Percentiles rank a stretch among this genome's conserved stretches.
phyloP scores from a whole-genome alignment of 179 eudicot species.

The Beta lomatogona region DNA sequence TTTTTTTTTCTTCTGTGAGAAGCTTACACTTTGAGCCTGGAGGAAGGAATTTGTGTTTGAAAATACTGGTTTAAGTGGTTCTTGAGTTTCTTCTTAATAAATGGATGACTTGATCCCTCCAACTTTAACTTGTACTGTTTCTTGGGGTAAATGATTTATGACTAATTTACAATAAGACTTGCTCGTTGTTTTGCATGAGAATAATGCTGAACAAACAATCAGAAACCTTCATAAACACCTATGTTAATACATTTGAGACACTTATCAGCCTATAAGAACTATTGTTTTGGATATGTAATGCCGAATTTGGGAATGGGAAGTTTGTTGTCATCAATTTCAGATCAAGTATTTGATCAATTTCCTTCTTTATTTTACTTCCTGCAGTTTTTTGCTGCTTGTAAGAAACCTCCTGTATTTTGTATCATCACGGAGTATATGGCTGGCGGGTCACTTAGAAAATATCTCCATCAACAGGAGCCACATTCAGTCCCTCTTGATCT shows the following conservation, averaged over 20 bases:
- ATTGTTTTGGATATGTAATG: neutral
- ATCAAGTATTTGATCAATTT: neutral
- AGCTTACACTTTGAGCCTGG: neutral
- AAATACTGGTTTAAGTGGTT: neutral
- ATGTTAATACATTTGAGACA: neutral
- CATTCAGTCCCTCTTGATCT: constrained; percentile 70
- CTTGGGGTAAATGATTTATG: neutral
- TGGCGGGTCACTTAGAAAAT: constrained; percentile 89
- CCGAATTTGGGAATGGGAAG: neutral
- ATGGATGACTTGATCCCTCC: neutral
- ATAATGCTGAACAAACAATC: constrained; percentile 1
- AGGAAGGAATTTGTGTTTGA: neutral
- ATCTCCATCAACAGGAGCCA: constrained; percentile 92
- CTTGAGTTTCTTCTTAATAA: neutral
- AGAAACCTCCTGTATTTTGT: constrained; percentile 94
- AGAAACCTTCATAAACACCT: neutral
- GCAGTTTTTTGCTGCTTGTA: constrained; percentile 96
- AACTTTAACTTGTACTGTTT: neutral
- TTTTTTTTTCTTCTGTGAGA: neutral
- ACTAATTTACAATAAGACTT: neutral
- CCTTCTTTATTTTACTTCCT: constrained; percentile 14
- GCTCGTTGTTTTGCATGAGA: constrained; percentile 4
- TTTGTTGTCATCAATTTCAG: neutral
- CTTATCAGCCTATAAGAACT: constrained; percentile 5
- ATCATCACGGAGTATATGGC: constrained; percentile 93